A percentile compares a stretch with the other conserved stretches of the same genome.
Conservation (phyloP, 129 eudicot genomes). For the Calendula officinalis region DNA sequence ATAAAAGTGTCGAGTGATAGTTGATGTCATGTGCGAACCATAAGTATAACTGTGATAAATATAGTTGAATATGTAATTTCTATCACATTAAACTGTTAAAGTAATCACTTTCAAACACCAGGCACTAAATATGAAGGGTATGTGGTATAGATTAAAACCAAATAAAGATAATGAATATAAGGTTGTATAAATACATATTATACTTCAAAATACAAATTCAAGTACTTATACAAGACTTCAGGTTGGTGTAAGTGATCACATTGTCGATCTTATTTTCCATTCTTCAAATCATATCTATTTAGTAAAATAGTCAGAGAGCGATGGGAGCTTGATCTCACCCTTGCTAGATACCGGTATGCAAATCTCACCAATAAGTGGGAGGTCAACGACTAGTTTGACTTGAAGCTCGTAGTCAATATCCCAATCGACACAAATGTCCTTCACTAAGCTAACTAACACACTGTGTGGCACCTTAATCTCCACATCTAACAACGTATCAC, state of each 20-base stretch:
- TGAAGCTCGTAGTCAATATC: constrained; percentile 38
- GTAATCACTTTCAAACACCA: too few relatives aligned
- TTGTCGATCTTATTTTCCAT: constrained; percentile 3
- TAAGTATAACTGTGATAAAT: too few relatives aligned
- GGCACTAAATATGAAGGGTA: too few relatives aligned
- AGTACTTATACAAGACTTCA: neutral
- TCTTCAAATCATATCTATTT: neutral
- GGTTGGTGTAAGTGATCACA: neutral
- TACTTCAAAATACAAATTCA: too few relatives aligned
- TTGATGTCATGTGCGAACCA: too few relatives aligned
- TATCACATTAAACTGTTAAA: too few relatives aligned
- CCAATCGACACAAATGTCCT: constrained; percentile 33
- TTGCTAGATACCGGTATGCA: constrained; percentile 23
- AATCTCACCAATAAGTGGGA: constrained; percentile 28
- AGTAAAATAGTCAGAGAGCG: constrained; percentile 21
- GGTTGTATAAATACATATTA: too few relatives aligned
- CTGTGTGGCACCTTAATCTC: constrained; percentile 33
- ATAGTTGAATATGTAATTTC: too few relatives aligned
- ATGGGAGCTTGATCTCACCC: constrained; percentile 40
- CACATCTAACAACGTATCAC: constrained; percentile 22
- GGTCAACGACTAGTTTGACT: constrained; percentile 25
- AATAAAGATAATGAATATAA: too few relatives aligned
- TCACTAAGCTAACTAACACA: constrained; percentile 25
- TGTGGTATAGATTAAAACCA: too few relatives aligned
- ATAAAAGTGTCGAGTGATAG: too few relatives aligned